Evolutionary conservation across 2,329 filamentous ascomycete species (phyloP).

Genomic region (Trichoderma citrinoviride): DNA sequence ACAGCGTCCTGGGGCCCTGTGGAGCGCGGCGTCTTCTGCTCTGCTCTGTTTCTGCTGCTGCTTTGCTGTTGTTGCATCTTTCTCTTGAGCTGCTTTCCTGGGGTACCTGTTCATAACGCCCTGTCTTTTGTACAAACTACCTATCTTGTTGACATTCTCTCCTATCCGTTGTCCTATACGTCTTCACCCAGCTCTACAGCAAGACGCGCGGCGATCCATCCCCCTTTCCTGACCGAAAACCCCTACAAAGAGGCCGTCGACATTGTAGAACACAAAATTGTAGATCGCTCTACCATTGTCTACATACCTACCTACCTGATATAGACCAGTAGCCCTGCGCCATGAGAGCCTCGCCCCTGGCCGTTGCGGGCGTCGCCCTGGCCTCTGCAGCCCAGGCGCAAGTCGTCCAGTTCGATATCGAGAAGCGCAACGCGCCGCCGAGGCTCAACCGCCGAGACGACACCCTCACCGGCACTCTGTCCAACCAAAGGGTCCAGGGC

Average conservation of each 20-base stretch:
- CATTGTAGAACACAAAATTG: background rate
- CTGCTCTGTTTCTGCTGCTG: background rate
- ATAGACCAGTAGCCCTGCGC: background rate
- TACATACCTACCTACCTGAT: background rate
- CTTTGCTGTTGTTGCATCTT: background rate
- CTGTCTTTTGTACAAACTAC: background rate
- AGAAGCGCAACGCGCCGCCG: conserved; percentile 34
- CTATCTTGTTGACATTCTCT: background rate
- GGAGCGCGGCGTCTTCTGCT: background rate
- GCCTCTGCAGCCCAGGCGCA: conserved; percentile 28
- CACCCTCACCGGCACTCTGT: conserved; percentile 44
- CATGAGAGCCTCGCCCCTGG: conserved; percentile 20
- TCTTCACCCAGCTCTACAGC: no score
- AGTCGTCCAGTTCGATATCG: conserved; percentile 50
- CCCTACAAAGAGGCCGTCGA: background rate
- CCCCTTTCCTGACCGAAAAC: no score
- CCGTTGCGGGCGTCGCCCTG: conserved; percentile 18
- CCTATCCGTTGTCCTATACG: background rate
- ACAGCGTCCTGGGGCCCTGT: background rate
- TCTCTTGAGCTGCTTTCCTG: background rate
- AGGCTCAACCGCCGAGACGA: conserved; percentile 39
- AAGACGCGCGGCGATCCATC: no score
- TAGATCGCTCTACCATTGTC: background rate
- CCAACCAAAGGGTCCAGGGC: conserved; percentile 45
- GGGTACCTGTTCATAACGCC: background rate